Evolutionary conservation across 2,329 filamentous ascomycete genomes (phyloP).

Genomic region (Tolypocladium cylindrosporum): DNA sequence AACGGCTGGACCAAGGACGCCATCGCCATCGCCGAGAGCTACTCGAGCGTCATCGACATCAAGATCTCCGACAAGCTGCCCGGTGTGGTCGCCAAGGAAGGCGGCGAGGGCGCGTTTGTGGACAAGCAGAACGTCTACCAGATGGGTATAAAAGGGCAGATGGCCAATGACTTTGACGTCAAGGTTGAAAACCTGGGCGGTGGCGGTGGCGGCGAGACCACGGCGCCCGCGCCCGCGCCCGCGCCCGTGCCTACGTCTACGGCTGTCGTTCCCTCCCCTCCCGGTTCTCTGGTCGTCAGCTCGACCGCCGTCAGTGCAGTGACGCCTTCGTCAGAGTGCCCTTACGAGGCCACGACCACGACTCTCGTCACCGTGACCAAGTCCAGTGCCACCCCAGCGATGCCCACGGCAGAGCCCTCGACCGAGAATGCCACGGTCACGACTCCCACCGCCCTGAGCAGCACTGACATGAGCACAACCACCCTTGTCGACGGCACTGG

Average conservation of each 20-base stretch:
- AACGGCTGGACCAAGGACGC: constrained; percentile 23
- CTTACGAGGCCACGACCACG: not conserved
- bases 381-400: not conserved
- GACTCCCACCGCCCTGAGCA: not conserved
- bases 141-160: constrained; percentile 34
- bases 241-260: not conserved
- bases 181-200: constrained; percentile 18
- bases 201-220: constrained; percentile 7
- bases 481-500: not conserved
- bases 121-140: constrained; percentile 28
- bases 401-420: not conserved
- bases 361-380: not conserved
- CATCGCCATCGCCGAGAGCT: constrained; percentile 29
- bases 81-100: constrained; percentile 12
- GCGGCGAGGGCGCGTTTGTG: constrained; percentile 17
- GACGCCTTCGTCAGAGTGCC: not conserved
- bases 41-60: constrained; percentile 29
- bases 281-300: not conserved
- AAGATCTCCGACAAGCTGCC: constrained; percentile 20
- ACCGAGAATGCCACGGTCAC: not conserved
- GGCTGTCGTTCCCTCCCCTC: not conserved
- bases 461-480: not conserved
- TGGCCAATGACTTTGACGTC: constrained; percentile 35
- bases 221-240: not conserved
- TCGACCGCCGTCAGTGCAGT: not conserved